A percentile compares a stretch with the other conserved stretches of the same genome.
phyloP scores from a whole-genome alignment of 805 yeast genomes.

The Pichia pseudocactophila region DNA sequence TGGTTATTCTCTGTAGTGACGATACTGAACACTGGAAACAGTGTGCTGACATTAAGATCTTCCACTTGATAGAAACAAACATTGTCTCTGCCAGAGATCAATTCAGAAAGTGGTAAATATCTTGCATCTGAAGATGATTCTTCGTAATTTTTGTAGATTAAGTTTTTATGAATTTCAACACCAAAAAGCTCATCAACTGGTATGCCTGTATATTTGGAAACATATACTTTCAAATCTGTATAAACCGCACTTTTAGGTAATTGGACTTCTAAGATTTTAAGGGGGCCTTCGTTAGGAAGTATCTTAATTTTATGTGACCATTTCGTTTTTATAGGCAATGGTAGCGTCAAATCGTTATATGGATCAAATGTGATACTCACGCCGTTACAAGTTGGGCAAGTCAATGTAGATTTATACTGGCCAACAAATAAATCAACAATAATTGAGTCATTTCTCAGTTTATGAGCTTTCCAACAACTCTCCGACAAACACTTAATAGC shows the following conservation, averaged over 20 bases:
- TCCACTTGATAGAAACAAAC: slow-evolving; percentile 47
- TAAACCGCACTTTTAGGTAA: slow-evolving; percentile 56
- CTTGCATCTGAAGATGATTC: slow-evolving; percentile 41
- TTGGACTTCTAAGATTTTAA: slow-evolving; percentile 58
- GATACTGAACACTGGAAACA: slow-evolving; percentile 55
- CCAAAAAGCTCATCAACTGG: slow-evolving; percentile 36
- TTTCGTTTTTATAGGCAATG: slow-evolving; percentile 65
- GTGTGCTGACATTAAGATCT: slow-evolving; percentile 38
- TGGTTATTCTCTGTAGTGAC: slow-evolving; percentile 25
- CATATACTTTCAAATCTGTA: slow-evolving; percentile 50
- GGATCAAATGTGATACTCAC: slow-evolving; percentile 91
- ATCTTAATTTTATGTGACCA: slow-evolving; percentile 64
- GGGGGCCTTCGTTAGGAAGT: slow-evolving; percentile 47
- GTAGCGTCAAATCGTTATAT: slow-evolving; percentile 80
- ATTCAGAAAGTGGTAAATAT: slow-evolving; percentile 58
- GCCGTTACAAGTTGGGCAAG: slow-evolving; percentile 77
- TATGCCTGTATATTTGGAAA: slow-evolving; percentile 39
- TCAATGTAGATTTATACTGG: slow-evolving; percentile 77
- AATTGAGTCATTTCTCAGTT: slow-evolving; percentile 72
- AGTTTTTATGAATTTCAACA: slow-evolving; percentile 56
- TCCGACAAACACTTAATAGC: slow-evolving; percentile 58
- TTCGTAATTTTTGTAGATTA: slow-evolving; percentile 63
- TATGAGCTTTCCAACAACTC: slow-evolving; percentile 74
- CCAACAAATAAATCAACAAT: slow-evolving; percentile 86
- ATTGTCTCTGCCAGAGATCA: slow-evolving; percentile 54